A percentile compares a stretch with the other conserved stretches of the same genome.
Evolutionary conservation across 352 stramenopile genomes (phyloP).

Genomic region (Phytophthora ohioensis): DNA sequence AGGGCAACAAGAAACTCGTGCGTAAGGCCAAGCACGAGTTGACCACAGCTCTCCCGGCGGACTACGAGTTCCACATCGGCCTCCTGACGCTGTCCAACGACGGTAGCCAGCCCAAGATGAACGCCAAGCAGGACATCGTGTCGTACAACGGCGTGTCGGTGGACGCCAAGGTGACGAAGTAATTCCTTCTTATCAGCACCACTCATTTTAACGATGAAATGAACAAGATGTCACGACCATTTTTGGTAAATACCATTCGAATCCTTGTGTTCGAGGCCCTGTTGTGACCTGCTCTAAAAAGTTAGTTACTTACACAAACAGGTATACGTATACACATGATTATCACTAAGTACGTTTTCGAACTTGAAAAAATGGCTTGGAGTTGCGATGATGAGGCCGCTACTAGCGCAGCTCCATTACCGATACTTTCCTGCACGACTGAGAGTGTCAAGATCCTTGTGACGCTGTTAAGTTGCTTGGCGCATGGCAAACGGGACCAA

Average conservation of each 20-base stretch:
- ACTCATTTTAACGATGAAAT: too few relatives aligned
- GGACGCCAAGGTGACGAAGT: slow-evolving; percentile 29
- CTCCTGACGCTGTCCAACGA: slow-evolving; percentile 53
- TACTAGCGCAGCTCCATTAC: slow-evolving; percentile 19
- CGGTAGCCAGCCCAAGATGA: slow-evolving; percentile 41
- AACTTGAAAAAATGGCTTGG: slow-evolving; percentile 27
- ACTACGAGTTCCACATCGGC: slow-evolving; percentile 53
- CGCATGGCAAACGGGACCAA: slow-evolving; percentile 77
- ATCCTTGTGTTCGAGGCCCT: too few relatives aligned
- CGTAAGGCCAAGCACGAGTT: slow-evolving; percentile 37
- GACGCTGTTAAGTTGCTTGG: slow-evolving; percentile 73
- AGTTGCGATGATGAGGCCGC: slow-evolving; percentile 33
- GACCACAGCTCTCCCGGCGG: not conserved
- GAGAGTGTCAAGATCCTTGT: slow-evolving; percentile 84
- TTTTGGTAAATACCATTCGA: too few relatives aligned
- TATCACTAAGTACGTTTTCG: too few relatives aligned
- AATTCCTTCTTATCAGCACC: not conserved
- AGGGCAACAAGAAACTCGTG: slow-evolving; percentile 40
- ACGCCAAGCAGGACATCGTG: slow-evolving; percentile 44
- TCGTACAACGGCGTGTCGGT: slow-evolving; percentile 54
- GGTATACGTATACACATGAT: too few relatives aligned
- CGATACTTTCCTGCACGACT: slow-evolving; percentile 58
- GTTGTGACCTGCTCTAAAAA: too few relatives aligned
- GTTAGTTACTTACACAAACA: too few relatives aligned
- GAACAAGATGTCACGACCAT: too few relatives aligned